phyloP scores from a whole-genome alignment of 192 early-diverging fungal species.

The Coemansia sp. region DNA sequence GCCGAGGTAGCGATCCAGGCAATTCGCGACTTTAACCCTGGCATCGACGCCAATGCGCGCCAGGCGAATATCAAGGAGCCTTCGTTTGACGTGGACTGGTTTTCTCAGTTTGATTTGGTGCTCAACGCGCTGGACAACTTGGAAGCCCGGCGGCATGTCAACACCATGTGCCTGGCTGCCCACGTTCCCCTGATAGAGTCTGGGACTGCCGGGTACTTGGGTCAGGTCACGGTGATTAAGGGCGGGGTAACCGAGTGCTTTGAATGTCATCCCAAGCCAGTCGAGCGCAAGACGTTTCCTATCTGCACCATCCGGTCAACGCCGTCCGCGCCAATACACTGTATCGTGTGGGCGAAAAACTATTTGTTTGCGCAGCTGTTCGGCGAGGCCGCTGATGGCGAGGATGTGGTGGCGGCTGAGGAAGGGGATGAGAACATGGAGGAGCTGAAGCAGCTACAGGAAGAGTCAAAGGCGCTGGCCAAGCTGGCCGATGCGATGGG shows the following conservation, averaged over 20 bases:
- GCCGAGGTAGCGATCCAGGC: conserved; percentile 82
- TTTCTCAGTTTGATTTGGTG: conserved; percentile 82
- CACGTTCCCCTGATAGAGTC: conserved; percentile 92
- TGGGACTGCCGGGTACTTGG: conserved; percentile 91
- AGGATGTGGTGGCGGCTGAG: conserved; percentile 37
- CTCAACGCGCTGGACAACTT: conserved; percentile 97
- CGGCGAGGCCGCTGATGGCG: conserved; percentile 54
- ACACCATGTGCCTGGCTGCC: conserved; percentile 91
- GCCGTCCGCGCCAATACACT: conserved; percentile 91
- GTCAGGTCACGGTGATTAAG: conserved; percentile 85
- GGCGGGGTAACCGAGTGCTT: conserved; percentile 83
- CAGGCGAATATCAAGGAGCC: conserved; percentile 89
- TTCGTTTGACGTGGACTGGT: conserved; percentile 85
- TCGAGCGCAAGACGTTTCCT: conserved; percentile 79
- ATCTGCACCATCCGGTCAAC: conserved; percentile 98
- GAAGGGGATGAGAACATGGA: conserved; percentile 58
- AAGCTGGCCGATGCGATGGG: conserved; percentile 62
- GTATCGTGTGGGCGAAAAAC: conserved; percentile 98
- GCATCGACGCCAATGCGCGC: conserved; percentile 58
- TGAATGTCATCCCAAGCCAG: conserved; percentile 87
- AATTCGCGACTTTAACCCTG: conserved; percentile 82
- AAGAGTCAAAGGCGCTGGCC: conserved; percentile 72
- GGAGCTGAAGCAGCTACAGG: conserved; percentile 70
- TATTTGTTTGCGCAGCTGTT: conserved; percentile 85
- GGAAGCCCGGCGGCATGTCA: conserved; percentile 90